Evolutionary conservation across 805 yeast species (phyloP), one percentile per base, ranked within the genome.

Genomic region (Kurtzmaniella fragi): DNA sequence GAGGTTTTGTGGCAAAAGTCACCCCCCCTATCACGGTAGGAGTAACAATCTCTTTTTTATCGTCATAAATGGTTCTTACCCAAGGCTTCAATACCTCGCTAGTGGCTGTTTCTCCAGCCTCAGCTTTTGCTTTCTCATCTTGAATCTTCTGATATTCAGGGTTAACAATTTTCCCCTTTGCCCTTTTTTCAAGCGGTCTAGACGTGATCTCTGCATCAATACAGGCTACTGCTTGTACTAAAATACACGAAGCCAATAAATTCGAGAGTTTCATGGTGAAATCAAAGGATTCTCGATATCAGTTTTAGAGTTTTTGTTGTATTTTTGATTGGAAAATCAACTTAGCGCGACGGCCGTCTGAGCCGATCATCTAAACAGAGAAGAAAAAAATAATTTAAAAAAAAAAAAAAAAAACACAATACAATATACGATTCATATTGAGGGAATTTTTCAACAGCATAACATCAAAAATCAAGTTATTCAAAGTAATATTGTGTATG

Each of bases 1-100:
- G 88, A 0, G 91, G 87, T 44, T 82, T 81, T 20, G 80, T 78
- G 40, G 74, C 68, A 54, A 80, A 75, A 0, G 85, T 79, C 43
- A 81, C 75, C 14, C 82, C 82, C 11, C 71, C 82, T 45, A 80
- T 70, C 16, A 78, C 78, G 0, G 83, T 75, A 3, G 87, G 87
- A 0, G 72, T 67, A 23, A 80, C 82, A 25, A 84, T 68, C 54
- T 84, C 93, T 5, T 50, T 63, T 9, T 71, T 52, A 1, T 74
- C 61, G 1, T 70, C 70, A 44, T 78, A 79, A 34, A 84, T 74
- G 0, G 95, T 85, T 57, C 95, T 74, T 12, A 72, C 37, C 95
- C 95, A 86, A 2, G 88, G 82, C 40, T 64, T 65, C 3, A 77
- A 80, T 1, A 58, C 52, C 1, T 50, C 39, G 2, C 65, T 25